Percentiles rank a stretch among this genome's conserved stretches.
Evolutionary conservation across 306 rosid species (phyloP).

Genomic region (Quercus aquifolioides): DNA sequence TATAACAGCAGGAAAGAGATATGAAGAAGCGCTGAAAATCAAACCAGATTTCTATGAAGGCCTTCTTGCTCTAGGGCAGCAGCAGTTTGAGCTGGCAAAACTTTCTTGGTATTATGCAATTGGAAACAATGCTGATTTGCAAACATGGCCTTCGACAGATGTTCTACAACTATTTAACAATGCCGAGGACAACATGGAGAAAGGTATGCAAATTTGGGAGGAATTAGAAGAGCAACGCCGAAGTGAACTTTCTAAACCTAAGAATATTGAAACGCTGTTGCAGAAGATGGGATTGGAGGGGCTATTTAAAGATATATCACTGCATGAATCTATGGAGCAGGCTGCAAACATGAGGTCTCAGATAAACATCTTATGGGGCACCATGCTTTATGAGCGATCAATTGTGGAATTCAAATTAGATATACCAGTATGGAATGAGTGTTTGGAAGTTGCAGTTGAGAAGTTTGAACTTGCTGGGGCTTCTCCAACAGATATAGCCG

Average conservation of each 20-base stretch:
- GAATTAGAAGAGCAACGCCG: conserved; percentile 40
- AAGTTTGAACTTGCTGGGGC: conserved; percentile 87
- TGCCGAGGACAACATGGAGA: conserved; percentile 84
- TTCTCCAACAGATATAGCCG: conserved; percentile 76
- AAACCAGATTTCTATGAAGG: conserved; percentile 85
- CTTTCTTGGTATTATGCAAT: conserved; percentile 79
- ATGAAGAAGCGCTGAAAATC: conserved; percentile 60
- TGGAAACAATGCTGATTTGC: conserved; percentile 45
- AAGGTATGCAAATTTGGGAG: conserved; percentile 80
- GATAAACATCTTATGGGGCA: conserved; percentile 82
- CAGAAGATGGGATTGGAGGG: conserved; percentile 51
- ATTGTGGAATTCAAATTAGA: conserved; percentile 69
- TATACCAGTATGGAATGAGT: conserved; percentile 72
- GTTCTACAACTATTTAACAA: conserved; percentile 64
- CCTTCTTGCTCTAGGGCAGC: conserved; percentile 74
- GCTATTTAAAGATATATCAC: conserved; percentile 39
- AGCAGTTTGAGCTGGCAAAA: conserved; percentile 77
- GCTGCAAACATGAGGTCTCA: conserved; percentile 69
- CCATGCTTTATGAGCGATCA: conserved; percentile 85
- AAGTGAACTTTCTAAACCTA: conserved; percentile 38
- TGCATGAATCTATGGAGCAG: conserved; percentile 53
- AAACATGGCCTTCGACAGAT: conserved; percentile 54
- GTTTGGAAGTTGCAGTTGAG: conserved; percentile 67
- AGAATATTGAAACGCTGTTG: conserved; percentile 30
- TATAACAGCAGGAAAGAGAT: conserved; percentile 66